Conservation (phyloP, 2,329 filamentous ascomycete species). For the Aphanoascus verrucosus region DNA sequence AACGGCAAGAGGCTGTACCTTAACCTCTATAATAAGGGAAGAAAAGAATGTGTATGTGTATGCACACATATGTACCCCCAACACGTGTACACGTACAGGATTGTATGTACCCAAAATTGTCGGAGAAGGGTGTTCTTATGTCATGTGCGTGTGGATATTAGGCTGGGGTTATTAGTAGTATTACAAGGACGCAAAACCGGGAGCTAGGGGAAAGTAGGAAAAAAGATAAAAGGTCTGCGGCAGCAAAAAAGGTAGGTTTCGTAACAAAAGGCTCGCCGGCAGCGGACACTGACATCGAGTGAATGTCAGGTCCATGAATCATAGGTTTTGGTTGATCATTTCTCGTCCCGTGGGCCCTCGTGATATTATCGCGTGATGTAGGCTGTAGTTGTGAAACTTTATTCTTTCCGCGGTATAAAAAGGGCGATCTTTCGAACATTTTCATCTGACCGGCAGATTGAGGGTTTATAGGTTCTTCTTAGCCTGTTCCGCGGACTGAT, state of each 20-base stretch:
- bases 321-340: neutral
- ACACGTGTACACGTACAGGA: too few species aligned
- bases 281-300: neutral
- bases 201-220: neutral
- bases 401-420: neutral
- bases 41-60: too few species aligned
- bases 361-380: neutral
- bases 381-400: neutral
- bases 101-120: too few species aligned
- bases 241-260: neutral
- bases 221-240: neutral
- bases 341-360: neutral
- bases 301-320: neutral
- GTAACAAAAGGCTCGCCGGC: neutral
- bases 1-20: too few species aligned
- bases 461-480: slow-evolving; percentile 29
- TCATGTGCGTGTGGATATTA: too few species aligned
- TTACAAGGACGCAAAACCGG: too few species aligned
- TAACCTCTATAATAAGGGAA: too few species aligned
- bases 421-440: neutral
- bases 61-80: too few species aligned
- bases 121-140: too few species aligned
- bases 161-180: too few species aligned
- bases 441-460: slow-evolving; percentile 14
- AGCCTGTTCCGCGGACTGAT: slow-evolving; percentile 24